Base-by-base conservation (phyloP, 1,139 yeast genomes). In the Wickerhamiella pararugosa region DNA sequence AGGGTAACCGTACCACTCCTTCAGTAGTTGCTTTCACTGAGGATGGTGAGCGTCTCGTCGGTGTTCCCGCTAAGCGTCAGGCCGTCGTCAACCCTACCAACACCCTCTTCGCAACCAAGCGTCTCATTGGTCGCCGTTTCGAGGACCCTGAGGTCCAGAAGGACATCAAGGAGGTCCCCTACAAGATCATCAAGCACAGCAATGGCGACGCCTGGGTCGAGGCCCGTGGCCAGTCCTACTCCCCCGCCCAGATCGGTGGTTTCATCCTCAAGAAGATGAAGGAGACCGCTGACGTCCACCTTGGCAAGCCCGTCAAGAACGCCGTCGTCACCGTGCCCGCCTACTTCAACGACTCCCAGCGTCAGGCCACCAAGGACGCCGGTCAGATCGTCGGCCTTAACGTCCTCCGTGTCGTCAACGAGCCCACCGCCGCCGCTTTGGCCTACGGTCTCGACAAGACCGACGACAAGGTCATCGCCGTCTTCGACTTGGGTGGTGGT, bases 191-290 rank as follows among this genome's bases (percentile, higher is more conserved):
- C 59, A 84, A 87, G 73, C 96, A 87, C 73, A 64, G 75, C 51
- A 90, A 90, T 64, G 98, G 98, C 63, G 98, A 92, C 62, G 98
- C 98, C 55, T 92, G 98, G 97, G 81, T 90, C 50, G 96, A 87
- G 71, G 95, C 96, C 53, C 73, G 81, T 62, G 96, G 94, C 62
- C 81, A 82, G 67, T 76, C 74, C 60, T 84, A 83, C 75, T 80
- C 98, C 53, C 94, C 98, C 60, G 80, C 94, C 58, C 95, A 90
- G 68, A 83, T 90, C 58, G 97, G 98, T 67, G 97, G 98, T 54
- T 87, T 86, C 62, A 79, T 90, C 50, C 75, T 90, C 59, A 86
- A 84, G 76, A 90, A 90, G 73, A 79, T 79, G 87, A 87, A 87
- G 75, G 95, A 83, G 70, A 84, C 94, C 51, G 97, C 97, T 52